phyloP scores from a whole-genome alignment of 1,284 basidiomycete species.

The Tilletia indica region DNA sequence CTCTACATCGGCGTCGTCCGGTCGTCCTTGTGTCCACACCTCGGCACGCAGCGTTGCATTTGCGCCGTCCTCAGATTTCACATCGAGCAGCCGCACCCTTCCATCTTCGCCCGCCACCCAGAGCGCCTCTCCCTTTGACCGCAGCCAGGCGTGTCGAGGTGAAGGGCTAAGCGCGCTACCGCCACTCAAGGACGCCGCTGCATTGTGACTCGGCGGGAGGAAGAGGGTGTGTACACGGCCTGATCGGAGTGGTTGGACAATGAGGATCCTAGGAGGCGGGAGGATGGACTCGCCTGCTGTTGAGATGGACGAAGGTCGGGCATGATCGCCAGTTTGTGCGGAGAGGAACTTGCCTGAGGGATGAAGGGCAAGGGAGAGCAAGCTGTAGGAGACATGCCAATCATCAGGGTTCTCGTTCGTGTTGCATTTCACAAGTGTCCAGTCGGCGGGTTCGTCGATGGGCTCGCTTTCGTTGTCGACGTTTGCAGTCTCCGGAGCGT shows the following conservation, averaged over 20 bases:
- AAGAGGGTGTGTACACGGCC: constrained; percentile 7
- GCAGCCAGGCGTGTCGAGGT: constrained; percentile 45
- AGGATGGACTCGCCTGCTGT: constrained; percentile 16
- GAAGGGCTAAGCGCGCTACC: constrained; percentile 12
- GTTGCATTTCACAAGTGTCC: constrained; percentile 38
- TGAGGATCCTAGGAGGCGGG: constrained; percentile 34
- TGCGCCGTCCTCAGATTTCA: constrained; percentile 26
- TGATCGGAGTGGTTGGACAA: constrained; percentile 21
- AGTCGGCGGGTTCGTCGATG: constrained; percentile 19
- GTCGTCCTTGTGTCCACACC: constrained; percentile 34
- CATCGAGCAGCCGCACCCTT: constrained; percentile 37
- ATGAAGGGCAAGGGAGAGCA: constrained; percentile 45
- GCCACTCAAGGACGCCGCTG: background rate
- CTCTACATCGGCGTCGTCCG: background rate
- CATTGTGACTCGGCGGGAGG: background rate
- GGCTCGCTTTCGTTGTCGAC: background rate
- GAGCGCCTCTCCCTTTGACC: constrained; percentile 30
- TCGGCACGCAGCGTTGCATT: constrained; percentile 26
- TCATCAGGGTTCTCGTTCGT: constrained; percentile 44
- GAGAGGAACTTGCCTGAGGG: constrained; percentile 39
- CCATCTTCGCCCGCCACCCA: constrained; percentile 51
- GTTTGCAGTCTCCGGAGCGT: background rate
- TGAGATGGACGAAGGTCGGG: constrained; percentile 20
- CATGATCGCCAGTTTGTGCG: constrained; percentile 47
- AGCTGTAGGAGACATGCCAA: constrained; percentile 44